phyloP scores from a whole-genome alignment of 768 basidiomycete genomes.

The Cyathus striatus region DNA sequence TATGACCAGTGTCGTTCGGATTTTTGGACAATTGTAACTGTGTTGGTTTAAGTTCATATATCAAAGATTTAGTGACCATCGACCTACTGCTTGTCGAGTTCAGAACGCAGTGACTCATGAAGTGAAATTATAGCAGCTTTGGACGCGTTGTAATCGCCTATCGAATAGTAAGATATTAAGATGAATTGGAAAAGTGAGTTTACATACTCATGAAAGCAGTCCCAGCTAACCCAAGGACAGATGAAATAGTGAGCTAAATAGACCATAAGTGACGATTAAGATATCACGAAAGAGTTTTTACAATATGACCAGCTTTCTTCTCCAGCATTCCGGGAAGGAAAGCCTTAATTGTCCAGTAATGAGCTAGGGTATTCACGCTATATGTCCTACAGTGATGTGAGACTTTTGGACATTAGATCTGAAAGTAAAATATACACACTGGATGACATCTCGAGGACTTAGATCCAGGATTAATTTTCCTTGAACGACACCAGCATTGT shows the following conservation, averaged over 20 bases:
- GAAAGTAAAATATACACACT: no score
- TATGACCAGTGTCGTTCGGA: slow-evolving; percentile 85
- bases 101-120: slow-evolving; percentile 82
- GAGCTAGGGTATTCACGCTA: slow-evolving; percentile 79
- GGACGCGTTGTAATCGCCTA: slow-evolving; percentile 88
- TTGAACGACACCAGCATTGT: slow-evolving; percentile 93
- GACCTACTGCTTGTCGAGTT: slow-evolving; percentile 71
- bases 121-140: slow-evolving; percentile 85
- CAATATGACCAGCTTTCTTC: slow-evolving; percentile 78
- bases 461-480: slow-evolving; percentile 85
- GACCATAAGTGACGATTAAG: slow-evolving; percentile 8
- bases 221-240: slow-evolving; percentile 68
- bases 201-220: slow-evolving; percentile 74
- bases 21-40: slow-evolving; percentile 66
- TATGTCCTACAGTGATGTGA: slow-evolving; percentile 91
- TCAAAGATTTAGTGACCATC: background rate
- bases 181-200: slow-evolving; percentile 7
- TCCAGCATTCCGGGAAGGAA: slow-evolving; percentile 89
- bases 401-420: no score
- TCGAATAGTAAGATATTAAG: no score
- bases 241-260: slow-evolving; percentile 69
- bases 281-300: slow-evolving; percentile 27
- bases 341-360: slow-evolving; percentile 90
- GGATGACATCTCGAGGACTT: slow-evolving; percentile 66
- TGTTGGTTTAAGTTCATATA: slow-evolving; percentile 6